These are phyloP conservation scores for Microstegium vimineum DNA, from an alignment of 176 grass and related monocot genomes.

Conservation along the genomic window DNA sequence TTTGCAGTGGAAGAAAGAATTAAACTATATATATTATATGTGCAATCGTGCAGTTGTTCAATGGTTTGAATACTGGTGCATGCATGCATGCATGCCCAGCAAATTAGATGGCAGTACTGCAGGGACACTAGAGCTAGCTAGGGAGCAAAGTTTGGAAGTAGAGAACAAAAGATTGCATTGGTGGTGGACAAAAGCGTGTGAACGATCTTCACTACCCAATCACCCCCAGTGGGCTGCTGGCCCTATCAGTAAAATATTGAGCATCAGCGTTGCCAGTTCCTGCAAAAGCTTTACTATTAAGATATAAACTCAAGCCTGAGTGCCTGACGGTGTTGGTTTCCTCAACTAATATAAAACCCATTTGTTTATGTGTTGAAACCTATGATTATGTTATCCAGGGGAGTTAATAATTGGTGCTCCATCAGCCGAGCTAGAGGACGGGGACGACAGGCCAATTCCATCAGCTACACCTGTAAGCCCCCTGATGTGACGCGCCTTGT, in stretches of 20 bases:
- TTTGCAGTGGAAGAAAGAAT: neutral
- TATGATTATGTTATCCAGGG: conserved; percentile 39
- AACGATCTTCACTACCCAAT: neutral
- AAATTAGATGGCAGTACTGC: neutral
- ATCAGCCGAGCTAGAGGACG: neutral
- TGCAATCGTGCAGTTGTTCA: neutral
- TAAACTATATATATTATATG: neutral
- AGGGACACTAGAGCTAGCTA: neutral
- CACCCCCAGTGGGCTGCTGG: neutral
- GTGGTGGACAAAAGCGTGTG: neutral
- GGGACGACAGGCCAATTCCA: conserved; percentile 11
- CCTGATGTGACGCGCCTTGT: conserved; percentile 27
- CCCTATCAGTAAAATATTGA: conserved; percentile 10
- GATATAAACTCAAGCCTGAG: neutral
- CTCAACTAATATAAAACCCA: conserved; percentile 16
- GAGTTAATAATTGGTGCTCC: conserved; percentile 4
- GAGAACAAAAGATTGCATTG: neutral
- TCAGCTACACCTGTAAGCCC: conserved; percentile 10
- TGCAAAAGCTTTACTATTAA: neutral
- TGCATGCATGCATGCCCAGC: neutral
- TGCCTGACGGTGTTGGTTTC: conserved; percentile 27
- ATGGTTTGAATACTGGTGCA: neutral
- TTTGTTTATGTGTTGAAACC: conserved; percentile 36
- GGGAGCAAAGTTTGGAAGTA: neutral
- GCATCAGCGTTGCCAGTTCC: neutral